Evolutionary conservation across 176 grass and related monocot species (phyloP).

Genomic region (Triticum urartu): DNA sequence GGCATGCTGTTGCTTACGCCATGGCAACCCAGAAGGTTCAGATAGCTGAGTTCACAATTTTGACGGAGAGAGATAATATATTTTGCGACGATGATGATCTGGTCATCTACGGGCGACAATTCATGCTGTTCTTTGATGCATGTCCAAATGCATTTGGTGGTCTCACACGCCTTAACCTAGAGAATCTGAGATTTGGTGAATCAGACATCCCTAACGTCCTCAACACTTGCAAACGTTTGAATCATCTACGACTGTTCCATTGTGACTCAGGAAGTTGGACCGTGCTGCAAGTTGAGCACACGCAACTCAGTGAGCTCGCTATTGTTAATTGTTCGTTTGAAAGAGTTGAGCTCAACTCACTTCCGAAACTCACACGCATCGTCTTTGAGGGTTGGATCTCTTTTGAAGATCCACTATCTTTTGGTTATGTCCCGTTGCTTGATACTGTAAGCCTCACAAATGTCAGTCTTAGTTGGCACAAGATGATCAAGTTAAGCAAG

Average conservation of each 20-base stretch:
- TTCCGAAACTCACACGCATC: neutral
- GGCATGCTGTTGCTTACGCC: neutral
- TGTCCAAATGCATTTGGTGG: neutral
- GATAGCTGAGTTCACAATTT: neutral
- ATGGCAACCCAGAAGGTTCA: neutral
- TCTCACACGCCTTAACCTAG: constrained; percentile 2
- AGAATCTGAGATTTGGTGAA: neutral
- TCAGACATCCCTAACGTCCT: neutral
- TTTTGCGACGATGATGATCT: neutral
- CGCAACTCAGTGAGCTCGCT: neutral
- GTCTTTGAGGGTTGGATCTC: neutral
- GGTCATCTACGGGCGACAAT: neutral
- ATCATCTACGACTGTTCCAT: neutral
- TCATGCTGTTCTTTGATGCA: neutral
- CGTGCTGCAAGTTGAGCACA: neutral
- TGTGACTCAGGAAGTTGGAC: neutral
- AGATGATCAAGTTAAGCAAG: too few relatives aligned
- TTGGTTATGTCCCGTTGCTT: neutral
- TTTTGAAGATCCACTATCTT: neutral
- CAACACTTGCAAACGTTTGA: neutral
- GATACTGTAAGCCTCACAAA: neutral
- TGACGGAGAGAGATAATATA: neutral
- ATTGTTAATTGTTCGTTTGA: neutral
- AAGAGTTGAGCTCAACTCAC: neutral
- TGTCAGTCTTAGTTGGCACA: neutral